These are phyloP conservation scores for Russula vinacea DNA, from an alignment of 768 basidiomycete genomes.

Conservation along the genomic window DNA sequence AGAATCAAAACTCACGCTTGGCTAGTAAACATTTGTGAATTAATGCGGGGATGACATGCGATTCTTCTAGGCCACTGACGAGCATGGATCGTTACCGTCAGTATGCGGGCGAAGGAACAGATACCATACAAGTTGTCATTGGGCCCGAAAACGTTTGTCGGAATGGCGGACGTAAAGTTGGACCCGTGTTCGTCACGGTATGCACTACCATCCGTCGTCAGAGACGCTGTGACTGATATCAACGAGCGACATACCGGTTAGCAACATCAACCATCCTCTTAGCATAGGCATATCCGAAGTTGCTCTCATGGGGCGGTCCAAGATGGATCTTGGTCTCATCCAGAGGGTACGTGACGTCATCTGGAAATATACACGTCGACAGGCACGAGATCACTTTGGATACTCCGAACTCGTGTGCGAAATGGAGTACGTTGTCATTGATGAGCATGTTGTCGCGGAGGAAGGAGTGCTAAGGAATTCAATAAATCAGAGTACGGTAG, in stretches of 20 bases:
- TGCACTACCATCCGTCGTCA: constrained; percentile 50
- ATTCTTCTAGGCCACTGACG: constrained; percentile 75
- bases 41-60: constrained; percentile 92
- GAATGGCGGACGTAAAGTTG: constrained; percentile 95
- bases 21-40: constrained; percentile 93
- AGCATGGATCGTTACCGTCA: background rate
- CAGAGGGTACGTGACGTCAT: constrained; percentile 89
- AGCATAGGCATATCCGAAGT: constrained; percentile 96
- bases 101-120: constrained; percentile 27
- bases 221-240: background rate
- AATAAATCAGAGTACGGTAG: constrained; percentile 3
- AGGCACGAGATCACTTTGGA: constrained; percentile 90
- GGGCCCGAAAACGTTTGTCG: constrained; percentile 96
- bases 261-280: constrained; percentile 95
- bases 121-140: constrained; percentile 79
- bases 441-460: constrained; percentile 92
- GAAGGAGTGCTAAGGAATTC: constrained; percentile 66
- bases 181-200: constrained; percentile 95
- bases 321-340: constrained; percentile 90
- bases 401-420: constrained; percentile 59
- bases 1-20: constrained; percentile 55
- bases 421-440: constrained; percentile 89
- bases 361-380: constrained; percentile 96
- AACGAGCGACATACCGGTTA: constrained; percentile 65
- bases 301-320: constrained; percentile 89